These are phyloP conservation scores for Phytophthora agathidicida DNA, from an alignment of 352 stramenopile genomes.

Conservation along the genomic window DNA sequence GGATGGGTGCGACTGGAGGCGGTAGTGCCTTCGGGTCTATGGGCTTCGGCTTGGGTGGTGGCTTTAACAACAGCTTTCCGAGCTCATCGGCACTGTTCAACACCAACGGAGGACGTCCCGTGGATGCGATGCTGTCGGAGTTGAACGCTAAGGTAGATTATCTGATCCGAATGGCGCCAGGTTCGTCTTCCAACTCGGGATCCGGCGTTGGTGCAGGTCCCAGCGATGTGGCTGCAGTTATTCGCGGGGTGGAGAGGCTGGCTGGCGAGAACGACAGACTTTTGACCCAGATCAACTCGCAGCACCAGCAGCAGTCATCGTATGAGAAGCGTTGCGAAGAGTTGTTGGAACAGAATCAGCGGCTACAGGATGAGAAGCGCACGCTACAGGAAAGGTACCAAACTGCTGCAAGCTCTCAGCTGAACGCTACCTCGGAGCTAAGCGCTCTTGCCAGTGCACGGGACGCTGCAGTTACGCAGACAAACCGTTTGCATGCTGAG, in stretches of 20 bases:
- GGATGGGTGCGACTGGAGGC: conserved; percentile 26
- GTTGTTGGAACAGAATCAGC: conserved; percentile 60
- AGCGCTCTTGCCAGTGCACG: conserved; percentile 62
- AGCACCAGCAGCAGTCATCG: conserved; percentile 72
- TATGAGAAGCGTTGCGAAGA: conserved; percentile 81
- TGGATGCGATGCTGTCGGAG: conserved; percentile 60
- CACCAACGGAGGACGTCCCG: conserved; percentile 41
- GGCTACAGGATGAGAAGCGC: conserved; percentile 72
- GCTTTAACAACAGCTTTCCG: conserved; percentile 31
- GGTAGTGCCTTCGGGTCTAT: conserved; percentile 32
- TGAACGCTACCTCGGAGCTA: conserved; percentile 59
- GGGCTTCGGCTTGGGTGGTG: conserved; percentile 20
- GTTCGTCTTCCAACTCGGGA: conserved; percentile 19
- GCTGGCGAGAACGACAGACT: conserved; percentile 77
- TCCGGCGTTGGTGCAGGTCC: conserved; percentile 33
- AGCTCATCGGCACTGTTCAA: conserved; percentile 37
- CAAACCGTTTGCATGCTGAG: conserved; percentile 72
- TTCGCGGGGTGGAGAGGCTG: conserved; percentile 77
- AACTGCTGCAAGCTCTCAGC: conserved; percentile 52
- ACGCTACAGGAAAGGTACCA: conserved; percentile 68
- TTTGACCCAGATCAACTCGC: conserved; percentile 77
- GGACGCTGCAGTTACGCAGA: conserved; percentile 74
- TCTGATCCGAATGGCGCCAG: conserved; percentile 68
- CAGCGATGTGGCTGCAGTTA: conserved; percentile 62
- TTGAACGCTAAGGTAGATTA: conserved; percentile 82